Evolutionary conservation across 345 rosid genomes (phyloP), one percentile per base, ranked within the genome.

Genomic region (Raphanus sativus): DNA sequence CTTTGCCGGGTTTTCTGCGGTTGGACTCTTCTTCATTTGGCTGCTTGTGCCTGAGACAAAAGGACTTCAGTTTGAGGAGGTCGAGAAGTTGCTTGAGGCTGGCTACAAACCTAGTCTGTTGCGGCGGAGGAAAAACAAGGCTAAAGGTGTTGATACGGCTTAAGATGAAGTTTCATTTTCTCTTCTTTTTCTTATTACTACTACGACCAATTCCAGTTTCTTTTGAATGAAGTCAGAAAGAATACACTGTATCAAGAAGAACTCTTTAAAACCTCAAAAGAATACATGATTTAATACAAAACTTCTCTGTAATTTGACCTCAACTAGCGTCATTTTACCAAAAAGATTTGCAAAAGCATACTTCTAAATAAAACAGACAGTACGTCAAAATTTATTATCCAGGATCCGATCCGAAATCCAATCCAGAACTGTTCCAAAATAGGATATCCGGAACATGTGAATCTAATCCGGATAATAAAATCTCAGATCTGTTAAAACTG

Each of bases 41-140:
- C 73, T 85, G 36, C 68, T 94, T 0, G 97, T 91, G 4, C 96
- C 97, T 0, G 97, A 91, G 71, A 94, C 96, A 24, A 94, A 91
- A 82, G 97, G 97, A 5, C 80, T 90, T 40, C 87, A 84, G 36
- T 83, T 94, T 13, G 97, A 91, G 78, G 96, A 94, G 76, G 87
- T 91, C 0, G 96, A 91, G 85, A 84, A 81, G 84, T 62, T 91
- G 88, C 83, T 90, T 3, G 73, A 84, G 6, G 70, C 5, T 5
- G 97, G 98, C 1, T 94, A 71, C 80, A 83, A 25, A 62, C 96
- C 96, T 0, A 73, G 78, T 50, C 28, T 81, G 16, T 76, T 81
- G 73, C 65, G 74, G 58, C 38, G 38, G 10, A 13, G 45, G 66
- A 68, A 45, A 62, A 68, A 45, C 45, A 54, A 79, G 50, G 70